Percentiles rank a stretch among this genome's conserved stretches.
Evolutionary conservation across 2,329 filamentous ascomycete species (phyloP).

Genomic region (Clonostachys byssicola): DNA sequence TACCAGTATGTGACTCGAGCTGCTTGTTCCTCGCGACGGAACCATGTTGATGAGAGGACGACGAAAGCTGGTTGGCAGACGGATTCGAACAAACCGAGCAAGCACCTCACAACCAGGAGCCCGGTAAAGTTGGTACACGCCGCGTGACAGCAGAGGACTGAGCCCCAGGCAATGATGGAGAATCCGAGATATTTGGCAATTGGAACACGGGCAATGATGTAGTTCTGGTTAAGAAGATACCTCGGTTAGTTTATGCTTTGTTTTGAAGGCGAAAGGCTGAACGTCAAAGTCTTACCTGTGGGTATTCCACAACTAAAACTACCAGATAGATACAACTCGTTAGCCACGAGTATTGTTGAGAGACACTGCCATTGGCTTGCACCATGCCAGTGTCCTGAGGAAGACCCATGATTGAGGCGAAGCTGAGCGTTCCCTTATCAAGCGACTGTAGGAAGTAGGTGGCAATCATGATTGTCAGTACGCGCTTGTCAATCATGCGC

Average conservation of each 20-base stretch:
- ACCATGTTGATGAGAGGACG: slow-evolving; percentile 67
- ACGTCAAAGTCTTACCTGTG: slow-evolving; percentile 31
- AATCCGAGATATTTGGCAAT: slow-evolving; percentile 63
- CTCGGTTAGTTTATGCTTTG: too few relatives aligned
- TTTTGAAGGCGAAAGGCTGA: too few relatives aligned
- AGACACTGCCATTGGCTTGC: slow-evolving; percentile 21
- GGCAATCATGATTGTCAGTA: slow-evolving; percentile 66
- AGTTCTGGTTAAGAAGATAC: slow-evolving; percentile 35
- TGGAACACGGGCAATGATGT: slow-evolving; percentile 54
- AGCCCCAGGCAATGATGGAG: slow-evolving; percentile 62
- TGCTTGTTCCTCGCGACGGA: slow-evolving; percentile 64
- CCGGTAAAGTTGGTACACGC: slow-evolving; percentile 56
- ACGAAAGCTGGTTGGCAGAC: slow-evolving; percentile 66
- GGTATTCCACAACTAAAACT: slow-evolving; percentile 68
- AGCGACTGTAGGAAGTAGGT: slow-evolving; percentile 71
- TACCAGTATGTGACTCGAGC: slow-evolving; percentile 68
- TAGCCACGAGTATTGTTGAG: slow-evolving; percentile 61
- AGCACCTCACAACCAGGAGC: slow-evolving; percentile 55
- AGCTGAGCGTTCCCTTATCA: slow-evolving; percentile 64
- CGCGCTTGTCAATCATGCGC: slow-evolving; percentile 61
- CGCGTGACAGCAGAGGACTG: slow-evolving; percentile 55
- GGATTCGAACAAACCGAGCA: slow-evolving; percentile 69
- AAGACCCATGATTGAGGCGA: slow-evolving; percentile 61
- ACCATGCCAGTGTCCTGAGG: slow-evolving; percentile 41
- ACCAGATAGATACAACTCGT: slow-evolving; percentile 73